These are phyloP conservation scores for Jamesozyma jinghongensis DNA, from an alignment of 805 yeast species.

Conservation along the genomic window DNA sequence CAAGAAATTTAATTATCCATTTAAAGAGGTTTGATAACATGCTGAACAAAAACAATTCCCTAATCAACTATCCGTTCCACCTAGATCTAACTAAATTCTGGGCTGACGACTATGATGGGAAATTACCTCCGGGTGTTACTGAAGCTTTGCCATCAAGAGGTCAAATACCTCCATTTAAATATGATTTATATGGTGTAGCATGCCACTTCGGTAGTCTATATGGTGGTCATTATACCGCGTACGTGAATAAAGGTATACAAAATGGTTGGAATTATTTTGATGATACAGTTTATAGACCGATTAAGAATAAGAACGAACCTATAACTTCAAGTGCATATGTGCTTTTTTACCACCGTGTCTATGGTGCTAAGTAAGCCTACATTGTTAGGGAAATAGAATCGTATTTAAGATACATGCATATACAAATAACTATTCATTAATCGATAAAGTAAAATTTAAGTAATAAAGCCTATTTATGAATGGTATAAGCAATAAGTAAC, in stretches of 20 bases:
- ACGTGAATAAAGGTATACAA: conserved; percentile 50
- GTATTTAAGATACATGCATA: not conserved
- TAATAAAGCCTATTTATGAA: too few relatives aligned
- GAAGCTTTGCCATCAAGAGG: conserved; percentile 56
- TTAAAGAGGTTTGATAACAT: conserved; percentile 63
- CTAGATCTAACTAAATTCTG: conserved; percentile 67
- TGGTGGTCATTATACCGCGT: conserved; percentile 86
- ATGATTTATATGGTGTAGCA: conserved; percentile 70
- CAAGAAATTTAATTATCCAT: conserved; percentile 69
- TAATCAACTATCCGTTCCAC: conserved; percentile 57
- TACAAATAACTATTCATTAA: too few relatives aligned
- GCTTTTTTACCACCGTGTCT: conserved; percentile 54
- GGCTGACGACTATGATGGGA: conserved; percentile 34
- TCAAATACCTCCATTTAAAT: conserved; percentile 72
- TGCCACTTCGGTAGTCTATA: conserved; percentile 75
- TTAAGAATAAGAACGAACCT: conserved; percentile 43
- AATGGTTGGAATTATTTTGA: conserved; percentile 78
- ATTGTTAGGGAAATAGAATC: not conserved
- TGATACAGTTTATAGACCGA: conserved; percentile 57
- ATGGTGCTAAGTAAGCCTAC: conserved; percentile 7
- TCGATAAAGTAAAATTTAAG: too few relatives aligned
- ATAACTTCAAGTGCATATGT: conserved; percentile 75
- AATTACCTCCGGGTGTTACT: conserved; percentile 18
- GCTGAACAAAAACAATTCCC: conserved; percentile 48
- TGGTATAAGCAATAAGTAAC: not conserved